Percentiles rank a stretch among this genome's conserved stretches.
These are phyloP conservation scores for Saturnispora bothae DNA, from an alignment of 805 yeast genomes.

Conservation along the genomic window DNA sequence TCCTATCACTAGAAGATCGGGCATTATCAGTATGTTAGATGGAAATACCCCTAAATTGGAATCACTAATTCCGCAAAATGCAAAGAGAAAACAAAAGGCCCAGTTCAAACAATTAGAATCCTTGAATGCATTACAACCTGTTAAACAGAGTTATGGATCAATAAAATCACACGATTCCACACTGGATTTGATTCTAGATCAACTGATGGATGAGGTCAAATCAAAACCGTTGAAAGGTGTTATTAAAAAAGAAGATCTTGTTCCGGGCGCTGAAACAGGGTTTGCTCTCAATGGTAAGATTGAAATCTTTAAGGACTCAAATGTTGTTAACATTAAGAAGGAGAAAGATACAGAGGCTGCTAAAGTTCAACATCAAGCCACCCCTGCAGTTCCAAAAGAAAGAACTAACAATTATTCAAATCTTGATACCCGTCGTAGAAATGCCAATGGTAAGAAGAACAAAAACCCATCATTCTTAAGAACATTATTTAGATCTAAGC, in stretches of 20 bases:
- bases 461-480: background rate
- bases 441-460: background rate
- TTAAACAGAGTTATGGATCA: background rate
- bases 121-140: background rate
- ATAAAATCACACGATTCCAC: background rate
- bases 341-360: background rate
- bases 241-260: constrained; percentile 14
- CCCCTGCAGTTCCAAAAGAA: constrained; percentile 37
- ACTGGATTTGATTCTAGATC: constrained; percentile 20
- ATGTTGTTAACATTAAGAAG: constrained; percentile 40
- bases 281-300: constrained; percentile 41
- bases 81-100: background rate
- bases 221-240: constrained; percentile 25
- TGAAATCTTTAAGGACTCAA: constrained; percentile 38
- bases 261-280: constrained; percentile 24
- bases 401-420: background rate
- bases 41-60: constrained; percentile 2
- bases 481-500: constrained; percentile 1
- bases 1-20: constrained; percentile 33
- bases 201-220: constrained; percentile 22
- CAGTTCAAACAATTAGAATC: background rate
- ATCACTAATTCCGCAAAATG: background rate
- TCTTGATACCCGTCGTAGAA: background rate
- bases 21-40: constrained; percentile 27
- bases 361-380: constrained; percentile 31